A percentile compares a stretch with the other conserved stretches of the same genome.
phyloP scores from a whole-genome alignment of 1,139 yeast genomes.

The Nakaseomyces bracarensis region DNA sequence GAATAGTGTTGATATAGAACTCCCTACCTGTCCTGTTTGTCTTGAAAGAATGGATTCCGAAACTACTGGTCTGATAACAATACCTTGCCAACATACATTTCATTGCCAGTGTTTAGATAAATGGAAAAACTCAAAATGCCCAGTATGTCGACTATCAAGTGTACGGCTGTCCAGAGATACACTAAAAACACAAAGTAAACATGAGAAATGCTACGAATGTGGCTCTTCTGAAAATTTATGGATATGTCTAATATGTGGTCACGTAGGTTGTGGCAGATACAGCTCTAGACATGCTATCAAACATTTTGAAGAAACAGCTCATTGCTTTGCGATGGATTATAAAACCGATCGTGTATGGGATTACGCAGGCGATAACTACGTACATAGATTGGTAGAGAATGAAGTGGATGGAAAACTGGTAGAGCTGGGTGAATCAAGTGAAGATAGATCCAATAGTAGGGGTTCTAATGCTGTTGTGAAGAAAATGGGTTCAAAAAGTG shows the following conservation, averaged over 20 bases:
- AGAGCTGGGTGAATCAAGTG: constrained; percentile 39
- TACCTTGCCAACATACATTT: constrained; percentile 89
- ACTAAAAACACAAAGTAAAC: constrained; percentile 35
- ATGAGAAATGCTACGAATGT: constrained; percentile 37
- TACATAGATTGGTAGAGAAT: constrained; percentile 76
- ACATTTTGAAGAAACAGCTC: constrained; percentile 71
- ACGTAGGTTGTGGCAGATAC: constrained; percentile 84
- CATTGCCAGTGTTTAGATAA: constrained; percentile 83
- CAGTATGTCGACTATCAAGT: constrained; percentile 77
- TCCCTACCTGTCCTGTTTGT: constrained; percentile 93
- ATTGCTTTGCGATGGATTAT: constrained; percentile 88
- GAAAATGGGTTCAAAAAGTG: constrained; percentile 8
- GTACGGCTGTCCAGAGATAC: constrained; percentile 22
- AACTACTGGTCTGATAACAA: constrained; percentile 74
- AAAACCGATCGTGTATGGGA: constrained; percentile 90
- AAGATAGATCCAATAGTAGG: not conserved
- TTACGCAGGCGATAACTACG: constrained; percentile 86
- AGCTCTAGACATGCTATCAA: constrained; percentile 80
- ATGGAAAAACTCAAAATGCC: constrained; percentile 90
- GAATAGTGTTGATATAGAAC: constrained; percentile 39
- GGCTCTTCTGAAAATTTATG: constrained; percentile 63
- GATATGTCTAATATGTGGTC: constrained; percentile 88
- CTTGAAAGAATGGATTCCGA: constrained; percentile 81
- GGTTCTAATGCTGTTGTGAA: not conserved
- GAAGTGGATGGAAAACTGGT: constrained; percentile 81